Base-by-base conservation (phyloP, 108 stramenopile genomes). In the Epithemia pelagica region DNA sequence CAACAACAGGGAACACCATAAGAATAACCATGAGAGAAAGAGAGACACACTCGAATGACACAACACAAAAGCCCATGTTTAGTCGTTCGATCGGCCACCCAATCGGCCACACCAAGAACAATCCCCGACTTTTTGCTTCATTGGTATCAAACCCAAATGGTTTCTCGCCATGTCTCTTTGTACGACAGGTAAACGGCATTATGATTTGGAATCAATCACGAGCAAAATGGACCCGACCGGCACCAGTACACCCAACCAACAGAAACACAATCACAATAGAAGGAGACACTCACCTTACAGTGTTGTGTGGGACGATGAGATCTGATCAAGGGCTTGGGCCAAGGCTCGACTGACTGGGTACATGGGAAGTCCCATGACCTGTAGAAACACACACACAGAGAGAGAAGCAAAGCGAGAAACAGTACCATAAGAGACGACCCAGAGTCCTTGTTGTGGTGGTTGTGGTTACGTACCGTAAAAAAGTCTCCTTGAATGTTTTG, bases 341-440 rank as follows among this genome's bases (percentile, higher is more conserved):
- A 90, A 46, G 33, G 72, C 71, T 57, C 52, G 72, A 37, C 85
- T 86, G 55, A 90, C 73, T 59, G 69, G 60, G 61, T 96, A 88
- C 87, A 98, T 89, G 2, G 96, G 96, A 30, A 98, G 70, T 22
- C 97, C 97, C 95, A 96, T 96, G 0, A 98, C 76, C 72, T 53
- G 82, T 86, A 63, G 82, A 85, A 67, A 87, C 23, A 27, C 23
- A 26, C 8, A n/a, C 28, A 29, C 10, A 30, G 21, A 30, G 27
- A 61, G 29, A 61, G 3, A 61, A 5, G 26, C 21, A 23, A 28
- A 28, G 15, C 22, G 3, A 61, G 15, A 10, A 46, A 10, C 15
- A 10, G 37, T 46, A 15, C 37, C 37, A 10, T 15, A 46, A 5
- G 15, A 46, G 15, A 15, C 37, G 15, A 46, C 37, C 10, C 37